These are phyloP conservation scores for Purshia tridentata DNA, from an alignment of 306 rosid species.

Conservation along the genomic window DNA sequence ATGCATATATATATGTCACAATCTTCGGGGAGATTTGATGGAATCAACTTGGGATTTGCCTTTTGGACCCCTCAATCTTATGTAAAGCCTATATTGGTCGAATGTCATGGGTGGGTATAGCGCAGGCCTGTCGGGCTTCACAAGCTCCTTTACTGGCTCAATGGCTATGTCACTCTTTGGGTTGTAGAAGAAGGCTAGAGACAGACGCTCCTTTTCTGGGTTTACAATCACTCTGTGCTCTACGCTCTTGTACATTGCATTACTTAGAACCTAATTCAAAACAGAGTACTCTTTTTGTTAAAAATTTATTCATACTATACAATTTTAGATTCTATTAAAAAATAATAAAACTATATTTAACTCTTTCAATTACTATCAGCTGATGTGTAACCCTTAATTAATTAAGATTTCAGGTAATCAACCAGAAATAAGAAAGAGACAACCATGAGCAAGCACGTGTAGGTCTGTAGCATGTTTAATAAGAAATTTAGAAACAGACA, in stretches of 20 bases:
- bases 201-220: constrained; percentile 64
- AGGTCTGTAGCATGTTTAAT: no score
- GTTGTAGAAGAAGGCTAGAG: constrained; percentile 90
- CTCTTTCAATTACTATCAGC: no score
- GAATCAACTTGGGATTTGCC: constrained; percentile 90
- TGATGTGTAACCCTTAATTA: no score
- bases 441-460: no score
- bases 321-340: no score
- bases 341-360: no score
- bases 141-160: constrained; percentile 58
- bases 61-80: constrained; percentile 69
- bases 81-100: constrained; percentile 77
- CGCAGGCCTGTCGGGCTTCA: constrained; percentile 52
- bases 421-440: no score
- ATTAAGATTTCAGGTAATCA: no score
- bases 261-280: constrained; percentile 66
- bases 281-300: no score
- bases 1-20: no score
- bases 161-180: constrained; percentile 83
- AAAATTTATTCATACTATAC: no score
- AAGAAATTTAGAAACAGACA: no score
- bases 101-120: constrained; percentile 71
- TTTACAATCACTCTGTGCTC: constrained; percentile 93
- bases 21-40: constrained; percentile 43
- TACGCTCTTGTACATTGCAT: constrained; percentile 78